phyloP scores from a whole-genome alignment of 805 yeast species.

The Sugiyamaella lignohabitans region DNA sequence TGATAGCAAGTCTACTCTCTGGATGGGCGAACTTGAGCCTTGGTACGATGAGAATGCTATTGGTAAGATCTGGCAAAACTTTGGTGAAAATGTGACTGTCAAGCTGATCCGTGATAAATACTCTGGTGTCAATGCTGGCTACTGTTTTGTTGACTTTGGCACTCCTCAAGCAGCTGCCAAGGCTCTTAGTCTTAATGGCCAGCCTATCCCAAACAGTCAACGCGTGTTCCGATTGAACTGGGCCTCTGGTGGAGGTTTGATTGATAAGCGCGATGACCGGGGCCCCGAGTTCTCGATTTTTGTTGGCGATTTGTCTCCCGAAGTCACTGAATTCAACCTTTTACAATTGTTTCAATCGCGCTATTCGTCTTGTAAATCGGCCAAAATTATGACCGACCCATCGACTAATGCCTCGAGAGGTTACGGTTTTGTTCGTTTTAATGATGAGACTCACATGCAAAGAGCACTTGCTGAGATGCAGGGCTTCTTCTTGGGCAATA shows the following conservation, averaged over 20 bases:
- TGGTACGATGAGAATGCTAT: slow-evolving; percentile 71
- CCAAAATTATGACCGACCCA: slow-evolving; percentile 72
- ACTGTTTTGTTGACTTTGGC: slow-evolving; percentile 76
- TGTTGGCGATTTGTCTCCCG: slow-evolving; percentile 78
- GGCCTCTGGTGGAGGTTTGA: slow-evolving; percentile 55
- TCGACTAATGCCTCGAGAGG: slow-evolving; percentile 68
- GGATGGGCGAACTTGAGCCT: slow-evolving; percentile 87
- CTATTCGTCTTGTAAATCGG: slow-evolving; percentile 69
- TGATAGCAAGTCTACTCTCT: slow-evolving; percentile 30
- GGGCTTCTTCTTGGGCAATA: slow-evolving; percentile 61
- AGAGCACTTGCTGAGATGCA: slow-evolving; percentile 76
- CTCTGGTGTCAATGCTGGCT: slow-evolving; percentile 48
- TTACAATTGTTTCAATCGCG: slow-evolving; percentile 59
- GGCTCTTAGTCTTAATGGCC: slow-evolving; percentile 65
- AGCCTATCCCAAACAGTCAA: slow-evolving; percentile 56
- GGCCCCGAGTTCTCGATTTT: slow-evolving; percentile 59
- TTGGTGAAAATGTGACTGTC: slow-evolving; percentile 60
- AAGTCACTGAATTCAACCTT: slow-evolving; percentile 60
- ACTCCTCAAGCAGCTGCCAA: slow-evolving; percentile 52
- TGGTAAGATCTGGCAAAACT: slow-evolving; percentile 58
- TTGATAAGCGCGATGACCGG: slow-evolving; percentile 28
- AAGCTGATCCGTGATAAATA: slow-evolving; percentile 67
- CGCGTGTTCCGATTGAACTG: slow-evolving; percentile 66
- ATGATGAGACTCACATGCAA: slow-evolving; percentile 57
- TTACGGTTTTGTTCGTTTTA: slow-evolving; percentile 83